These are phyloP conservation scores for Capronia epimyces DNA, from an alignment of 2,329 filamentous ascomycete species.

Conservation along the genomic window DNA sequence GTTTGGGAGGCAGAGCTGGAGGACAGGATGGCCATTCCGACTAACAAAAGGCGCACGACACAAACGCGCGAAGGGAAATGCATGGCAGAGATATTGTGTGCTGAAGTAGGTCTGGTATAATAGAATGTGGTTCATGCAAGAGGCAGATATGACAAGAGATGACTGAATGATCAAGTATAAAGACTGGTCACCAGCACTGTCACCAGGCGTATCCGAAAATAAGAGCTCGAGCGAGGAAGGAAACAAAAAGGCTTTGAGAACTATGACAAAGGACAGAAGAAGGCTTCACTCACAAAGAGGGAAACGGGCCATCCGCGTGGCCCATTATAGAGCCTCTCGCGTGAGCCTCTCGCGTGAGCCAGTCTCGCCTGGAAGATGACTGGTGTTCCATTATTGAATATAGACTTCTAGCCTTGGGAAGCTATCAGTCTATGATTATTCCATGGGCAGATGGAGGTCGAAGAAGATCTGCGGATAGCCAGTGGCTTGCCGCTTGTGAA, in stretches of 20 bases:
- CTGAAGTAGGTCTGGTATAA: neutral
- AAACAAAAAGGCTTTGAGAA: constrained; percentile 16
- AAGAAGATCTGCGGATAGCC: constrained; percentile 22
- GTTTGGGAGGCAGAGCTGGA: constrained; percentile 12
- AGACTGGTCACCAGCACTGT: constrained; percentile 15
- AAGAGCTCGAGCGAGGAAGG: constrained; percentile 13
- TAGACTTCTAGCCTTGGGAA: constrained; percentile 11
- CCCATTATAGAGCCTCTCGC: constrained; percentile 17
- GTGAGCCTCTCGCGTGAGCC: no score
- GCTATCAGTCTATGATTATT: constrained; percentile 10
- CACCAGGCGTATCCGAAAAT: constrained; percentile 15
- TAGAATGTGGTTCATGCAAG: constrained; percentile 7
- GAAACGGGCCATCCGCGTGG: neutral
- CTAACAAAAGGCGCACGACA: constrained; percentile 8
- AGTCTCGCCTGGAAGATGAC: constrained; percentile 1
- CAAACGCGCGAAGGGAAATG: constrained; percentile 2
- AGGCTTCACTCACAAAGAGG: constrained; percentile 21
- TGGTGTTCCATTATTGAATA: constrained; percentile 7
- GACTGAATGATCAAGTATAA: constrained; percentile 10
- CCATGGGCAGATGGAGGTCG: constrained; percentile 3
- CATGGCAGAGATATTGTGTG: constrained; percentile 7
- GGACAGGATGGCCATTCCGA: constrained; percentile 7
- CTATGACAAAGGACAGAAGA: constrained; percentile 16
- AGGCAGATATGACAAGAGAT: constrained; percentile 13
- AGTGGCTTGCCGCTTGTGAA: constrained; percentile 21